Percentiles rank a stretch among this genome's conserved stretches.
These are phyloP conservation scores for Cavenderia fasciculata DNA, from an alignment of 78 protist species.

Conservation along the genomic window DNA sequence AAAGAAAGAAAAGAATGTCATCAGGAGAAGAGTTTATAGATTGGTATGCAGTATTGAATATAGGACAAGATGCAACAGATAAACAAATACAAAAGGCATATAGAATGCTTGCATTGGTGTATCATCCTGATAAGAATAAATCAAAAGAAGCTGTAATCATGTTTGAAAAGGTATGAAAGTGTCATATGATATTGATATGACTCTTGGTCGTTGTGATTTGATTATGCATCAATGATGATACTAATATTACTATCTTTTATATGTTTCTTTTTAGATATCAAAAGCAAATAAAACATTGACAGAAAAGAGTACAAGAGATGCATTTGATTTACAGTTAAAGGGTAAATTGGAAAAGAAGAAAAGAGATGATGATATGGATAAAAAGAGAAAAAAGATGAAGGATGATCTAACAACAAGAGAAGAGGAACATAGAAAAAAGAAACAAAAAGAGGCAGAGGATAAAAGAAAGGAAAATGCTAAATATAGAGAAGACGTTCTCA, in stretches of 20 bases:
- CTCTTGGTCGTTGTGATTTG: too few species aligned
- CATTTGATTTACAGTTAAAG: conserved; percentile 18
- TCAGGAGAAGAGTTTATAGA: too few species aligned
- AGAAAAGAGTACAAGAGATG: conserved; percentile 10
- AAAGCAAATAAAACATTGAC: conserved; percentile 20
- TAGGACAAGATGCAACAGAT: conserved; percentile 37
- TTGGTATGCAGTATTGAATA: conserved; percentile 14
- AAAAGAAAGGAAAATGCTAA: background rate
- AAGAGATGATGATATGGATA: conserved; percentile 58
- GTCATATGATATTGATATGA: too few species aligned
- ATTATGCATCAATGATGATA: too few species aligned
- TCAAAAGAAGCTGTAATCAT: conserved; percentile 11
- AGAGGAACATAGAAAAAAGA: conserved; percentile 16
- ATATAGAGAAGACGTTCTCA: background rate
- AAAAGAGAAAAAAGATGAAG: conserved; percentile 30
- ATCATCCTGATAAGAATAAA: conserved; percentile 79
- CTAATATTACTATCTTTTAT: too few species aligned
- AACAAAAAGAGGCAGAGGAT: background rate
- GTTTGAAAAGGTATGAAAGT: too few species aligned
- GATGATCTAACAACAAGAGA: conserved; percentile 14
- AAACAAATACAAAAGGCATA: conserved; percentile 65
- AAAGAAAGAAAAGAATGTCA: too few species aligned
- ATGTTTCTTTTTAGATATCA: too few species aligned
- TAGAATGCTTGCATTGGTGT: conserved; percentile 34
- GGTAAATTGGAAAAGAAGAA: conserved; percentile 7